phyloP scores from a whole-genome alignment of 768 basidiomycete genomes.

The Kwoniella shandongensis region DNA sequence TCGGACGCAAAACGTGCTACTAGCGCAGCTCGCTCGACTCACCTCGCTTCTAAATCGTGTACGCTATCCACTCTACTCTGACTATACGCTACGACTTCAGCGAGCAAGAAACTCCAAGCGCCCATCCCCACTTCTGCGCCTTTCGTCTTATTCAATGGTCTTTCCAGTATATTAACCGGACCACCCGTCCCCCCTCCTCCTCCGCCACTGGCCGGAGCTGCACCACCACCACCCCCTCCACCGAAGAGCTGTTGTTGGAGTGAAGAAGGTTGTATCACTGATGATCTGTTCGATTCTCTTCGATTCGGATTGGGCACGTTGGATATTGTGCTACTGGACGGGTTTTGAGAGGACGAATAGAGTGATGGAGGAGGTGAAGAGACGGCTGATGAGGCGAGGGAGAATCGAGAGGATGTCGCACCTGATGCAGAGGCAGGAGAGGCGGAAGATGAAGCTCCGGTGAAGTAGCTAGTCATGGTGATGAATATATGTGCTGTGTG shows the following conservation, averaged over 20 bases:
- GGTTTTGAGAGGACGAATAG: constrained; percentile 26
- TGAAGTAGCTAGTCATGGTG: not conserved
- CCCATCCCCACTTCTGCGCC: constrained; percentile 76
- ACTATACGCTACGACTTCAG: constrained; percentile 91
- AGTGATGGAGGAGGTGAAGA: constrained; percentile 25
- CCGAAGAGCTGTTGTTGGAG: constrained; percentile 32
- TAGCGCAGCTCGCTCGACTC: constrained; percentile 33
- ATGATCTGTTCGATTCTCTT: constrained; percentile 12
- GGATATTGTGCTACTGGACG: constrained; percentile 23
- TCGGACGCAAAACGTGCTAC: not conserved
- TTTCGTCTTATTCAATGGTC: constrained; percentile 82
- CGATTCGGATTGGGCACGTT: constrained; percentile 9
- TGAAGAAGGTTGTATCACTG: constrained; percentile 14
- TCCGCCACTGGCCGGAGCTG: not conserved
- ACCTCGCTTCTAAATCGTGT: constrained; percentile 92
- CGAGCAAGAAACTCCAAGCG: constrained; percentile 86
- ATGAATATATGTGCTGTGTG: too few species aligned
- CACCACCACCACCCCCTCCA: not conserved
- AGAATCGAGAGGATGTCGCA: constrained; percentile 33
- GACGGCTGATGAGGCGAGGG: constrained; percentile 24
- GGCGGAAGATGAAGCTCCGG: constrained; percentile 10
- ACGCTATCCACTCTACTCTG: constrained; percentile 94
- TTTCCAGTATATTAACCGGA: constrained; percentile 69
- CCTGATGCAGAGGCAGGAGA: constrained; percentile 13
- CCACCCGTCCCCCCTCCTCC: not conserved